phyloP scores from a whole-genome alignment of 768 basidiomycete species.

The Auricularia heimuer region DNA sequence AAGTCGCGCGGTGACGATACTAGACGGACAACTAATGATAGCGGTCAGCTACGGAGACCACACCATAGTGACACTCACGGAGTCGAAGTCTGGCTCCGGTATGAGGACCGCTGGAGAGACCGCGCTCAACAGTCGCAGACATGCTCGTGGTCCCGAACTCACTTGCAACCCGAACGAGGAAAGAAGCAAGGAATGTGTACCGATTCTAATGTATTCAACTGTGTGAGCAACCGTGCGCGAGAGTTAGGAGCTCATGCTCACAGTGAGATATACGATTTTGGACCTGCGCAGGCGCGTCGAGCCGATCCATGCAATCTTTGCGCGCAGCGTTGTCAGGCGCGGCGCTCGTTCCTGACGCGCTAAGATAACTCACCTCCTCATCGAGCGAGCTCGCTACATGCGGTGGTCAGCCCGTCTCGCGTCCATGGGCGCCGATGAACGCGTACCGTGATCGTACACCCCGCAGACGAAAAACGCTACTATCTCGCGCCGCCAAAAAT shows the following conservation, averaged over 20 bases:
- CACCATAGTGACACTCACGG: not conserved
- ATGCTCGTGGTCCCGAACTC: not conserved
- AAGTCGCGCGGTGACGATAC: not conserved
- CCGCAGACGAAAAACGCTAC: not conserved
- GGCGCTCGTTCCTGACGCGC: not conserved
- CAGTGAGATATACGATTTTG: not conserved
- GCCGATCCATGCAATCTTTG: not conserved
- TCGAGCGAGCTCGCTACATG: not conserved
- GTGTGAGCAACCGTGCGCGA: not conserved
- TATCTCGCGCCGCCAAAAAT: not conserved
- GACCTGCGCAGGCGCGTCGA: not conserved
- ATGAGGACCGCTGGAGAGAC: not conserved
- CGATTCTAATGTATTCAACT: not conserved
- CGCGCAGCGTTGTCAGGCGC: not conserved
- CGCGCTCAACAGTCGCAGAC: not conserved
- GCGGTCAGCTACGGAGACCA: not conserved
- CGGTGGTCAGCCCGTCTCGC: not conserved
- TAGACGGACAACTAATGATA: not conserved
- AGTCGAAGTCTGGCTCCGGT: not conserved
- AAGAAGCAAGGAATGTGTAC: not conserved
- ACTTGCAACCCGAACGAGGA: not conserved
- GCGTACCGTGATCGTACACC: not conserved
- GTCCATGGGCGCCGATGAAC: not conserved
- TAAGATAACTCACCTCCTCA: not conserved
- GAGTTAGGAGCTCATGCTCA: not conserved